phyloP scores from a whole-genome alignment of 805 yeast species.

The Hanseniaspora valbyensis region DNA sequence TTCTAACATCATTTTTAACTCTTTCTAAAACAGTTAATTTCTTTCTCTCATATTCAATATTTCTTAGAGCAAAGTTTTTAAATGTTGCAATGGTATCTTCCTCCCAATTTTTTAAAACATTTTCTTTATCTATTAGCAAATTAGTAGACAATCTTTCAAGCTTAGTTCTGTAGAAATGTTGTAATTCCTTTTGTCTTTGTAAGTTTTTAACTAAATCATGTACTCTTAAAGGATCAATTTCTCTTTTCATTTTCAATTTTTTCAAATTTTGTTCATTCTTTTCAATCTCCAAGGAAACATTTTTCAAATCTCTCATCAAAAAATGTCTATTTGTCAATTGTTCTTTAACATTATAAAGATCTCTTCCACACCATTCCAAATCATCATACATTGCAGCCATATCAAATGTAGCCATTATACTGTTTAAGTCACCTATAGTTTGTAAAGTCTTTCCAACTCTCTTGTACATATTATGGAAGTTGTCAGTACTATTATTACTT shows the following conservation, averaged over 20 bases:
- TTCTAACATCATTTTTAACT: conserved; percentile 58
- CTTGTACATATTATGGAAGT: conserved; percentile 49
- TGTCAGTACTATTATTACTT: neutral
- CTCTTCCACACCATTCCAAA: conserved; percentile 50
- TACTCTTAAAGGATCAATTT: conserved; percentile 75
- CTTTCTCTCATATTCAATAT: conserved; percentile 78
- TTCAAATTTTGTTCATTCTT: conserved; percentile 60
- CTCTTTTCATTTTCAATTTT: conserved; percentile 57
- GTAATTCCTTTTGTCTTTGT: conserved; percentile 66
- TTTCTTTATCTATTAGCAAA: conserved; percentile 62
- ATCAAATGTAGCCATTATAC: conserved; percentile 59
- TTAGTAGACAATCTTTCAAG: conserved; percentile 76
- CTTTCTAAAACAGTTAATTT: conserved; percentile 62
- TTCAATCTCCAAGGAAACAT: conserved; percentile 66
- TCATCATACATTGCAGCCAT: conserved; percentile 71
- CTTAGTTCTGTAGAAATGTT: conserved; percentile 64
- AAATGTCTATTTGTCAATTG: conserved; percentile 85
- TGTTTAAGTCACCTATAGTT: conserved; percentile 63
- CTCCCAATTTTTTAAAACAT: conserved; percentile 20
- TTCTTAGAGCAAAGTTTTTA: conserved; percentile 50
- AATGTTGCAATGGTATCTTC: conserved; percentile 41
- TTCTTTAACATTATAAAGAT: conserved; percentile 81
- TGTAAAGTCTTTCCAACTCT: conserved; percentile 59
- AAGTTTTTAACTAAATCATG: conserved; percentile 78
- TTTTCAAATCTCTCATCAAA: conserved; percentile 75